Percentiles rank a stretch among this genome's conserved stretches.
Conservation (phyloP, 495 filamentous ascomycete species). For the Rusavskia elegans region DNA sequence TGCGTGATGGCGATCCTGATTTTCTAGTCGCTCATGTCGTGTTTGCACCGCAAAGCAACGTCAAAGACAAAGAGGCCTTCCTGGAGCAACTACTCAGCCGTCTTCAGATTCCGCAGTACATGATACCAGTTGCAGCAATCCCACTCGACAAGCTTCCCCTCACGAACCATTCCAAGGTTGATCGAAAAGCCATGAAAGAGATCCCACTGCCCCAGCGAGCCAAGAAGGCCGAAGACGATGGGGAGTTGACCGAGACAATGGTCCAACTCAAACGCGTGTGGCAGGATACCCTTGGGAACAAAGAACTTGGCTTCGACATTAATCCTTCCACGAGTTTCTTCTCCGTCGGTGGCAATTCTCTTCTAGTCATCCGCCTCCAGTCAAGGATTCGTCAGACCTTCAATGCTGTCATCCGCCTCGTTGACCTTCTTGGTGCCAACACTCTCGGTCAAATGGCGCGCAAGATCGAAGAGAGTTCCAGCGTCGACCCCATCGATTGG, state of each 20-base stretch:
- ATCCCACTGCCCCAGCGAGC: constrained; percentile 10
- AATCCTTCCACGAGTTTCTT: constrained; percentile 21
- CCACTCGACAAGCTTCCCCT: constrained; percentile 23
- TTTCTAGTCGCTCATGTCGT: constrained; percentile 24
- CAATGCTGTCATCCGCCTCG: background rate
- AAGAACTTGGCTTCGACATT: constrained; percentile 6
- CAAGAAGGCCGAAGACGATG: background rate
- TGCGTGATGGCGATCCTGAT: constrained; percentile 9
- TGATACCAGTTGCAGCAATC: constrained; percentile 26
- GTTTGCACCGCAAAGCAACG: constrained; percentile 3
- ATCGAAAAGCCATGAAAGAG: constrained; percentile 16
- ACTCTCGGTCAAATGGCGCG: constrained; percentile 21
- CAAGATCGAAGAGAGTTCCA: constrained; percentile 7
- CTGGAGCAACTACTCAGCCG: constrained; percentile 11
- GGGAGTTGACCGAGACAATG: background rate
- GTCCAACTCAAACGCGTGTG: constrained; percentile 16
- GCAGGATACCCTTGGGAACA: constrained; percentile 8
- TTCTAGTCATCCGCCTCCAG: constrained; percentile 20
- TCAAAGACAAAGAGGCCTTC: constrained; percentile 7
- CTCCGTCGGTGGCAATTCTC: constrained; percentile 22
- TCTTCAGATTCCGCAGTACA: constrained; percentile 29
- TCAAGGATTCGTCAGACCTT: constrained; percentile 3
- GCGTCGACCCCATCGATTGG: constrained; percentile 16
- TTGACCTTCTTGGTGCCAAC: constrained; percentile 20
- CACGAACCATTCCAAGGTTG: constrained; percentile 27